Evolutionary conservation across 2,329 filamentous ascomycete genomes (phyloP).

Genomic region (Epichloe sibirici): DNA sequence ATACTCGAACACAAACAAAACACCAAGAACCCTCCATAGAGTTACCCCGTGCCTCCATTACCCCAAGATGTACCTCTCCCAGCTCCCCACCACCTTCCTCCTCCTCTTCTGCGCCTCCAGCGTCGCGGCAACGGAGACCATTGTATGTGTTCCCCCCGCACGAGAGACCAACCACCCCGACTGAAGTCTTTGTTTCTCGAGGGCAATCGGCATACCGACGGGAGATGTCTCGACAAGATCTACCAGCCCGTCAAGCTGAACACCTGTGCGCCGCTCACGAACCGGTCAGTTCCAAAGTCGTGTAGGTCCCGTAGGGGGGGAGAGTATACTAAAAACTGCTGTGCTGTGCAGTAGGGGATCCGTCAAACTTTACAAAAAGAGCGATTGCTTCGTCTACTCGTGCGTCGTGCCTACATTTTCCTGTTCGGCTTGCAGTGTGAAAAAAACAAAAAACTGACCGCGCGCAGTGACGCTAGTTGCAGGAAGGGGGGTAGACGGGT

Average conservation of each 20-base stretch:
- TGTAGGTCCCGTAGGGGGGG: too few relatives aligned
- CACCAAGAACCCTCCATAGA: too few relatives aligned
- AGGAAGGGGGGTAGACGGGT: neutral
- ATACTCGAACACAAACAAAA: too few relatives aligned
- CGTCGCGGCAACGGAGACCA: neutral
- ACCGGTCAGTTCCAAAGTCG: neutral
- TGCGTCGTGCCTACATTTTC: neutral
- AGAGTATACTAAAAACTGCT: neutral
- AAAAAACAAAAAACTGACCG: neutral
- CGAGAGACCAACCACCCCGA: neutral
- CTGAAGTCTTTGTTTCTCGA: neutral
- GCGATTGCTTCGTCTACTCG: neutral
- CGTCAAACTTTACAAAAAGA: neutral
- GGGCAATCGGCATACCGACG: neutral
- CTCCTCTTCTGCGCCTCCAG: neutral
- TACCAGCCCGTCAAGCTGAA: fast-evolving
- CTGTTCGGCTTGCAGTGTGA: neutral
- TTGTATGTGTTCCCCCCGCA: neutral
- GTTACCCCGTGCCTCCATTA: neutral
- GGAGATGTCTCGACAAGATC: neutral
- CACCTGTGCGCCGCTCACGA: neutral
- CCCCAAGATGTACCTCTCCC: neutral
- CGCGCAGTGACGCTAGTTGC: neutral
- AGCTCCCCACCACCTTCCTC: neutral
- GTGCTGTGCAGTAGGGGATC: neutral